These are phyloP conservation scores for Entamoeba invadens DNA, from an alignment of 208 protist species.

Conservation along the genomic window DNA sequence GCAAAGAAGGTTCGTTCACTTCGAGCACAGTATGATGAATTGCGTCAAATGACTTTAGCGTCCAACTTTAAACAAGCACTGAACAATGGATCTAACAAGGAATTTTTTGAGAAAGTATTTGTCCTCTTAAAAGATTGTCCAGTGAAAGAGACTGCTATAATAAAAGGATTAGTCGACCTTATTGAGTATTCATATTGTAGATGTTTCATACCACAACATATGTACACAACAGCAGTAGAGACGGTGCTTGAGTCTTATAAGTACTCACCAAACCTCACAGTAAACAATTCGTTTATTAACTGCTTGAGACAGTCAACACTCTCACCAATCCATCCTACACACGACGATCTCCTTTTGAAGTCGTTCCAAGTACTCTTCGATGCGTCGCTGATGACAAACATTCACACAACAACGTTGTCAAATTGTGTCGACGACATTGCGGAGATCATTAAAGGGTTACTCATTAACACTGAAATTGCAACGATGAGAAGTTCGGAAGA, in stretches of 20 bases:
- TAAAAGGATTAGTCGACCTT: neutral
- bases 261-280: neutral
- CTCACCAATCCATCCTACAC: neutral
- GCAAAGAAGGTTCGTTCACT: neutral
- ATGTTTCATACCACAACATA: neutral
- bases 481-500: neutral
- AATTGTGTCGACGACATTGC: neutral
- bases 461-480: neutral
- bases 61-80: neutral
- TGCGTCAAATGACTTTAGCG: neutral
- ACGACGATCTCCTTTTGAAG: neutral
- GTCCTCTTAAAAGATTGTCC: neutral
- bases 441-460: neutral
- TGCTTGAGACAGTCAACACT: neutral
- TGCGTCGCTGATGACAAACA: neutral
- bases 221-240: neutral
- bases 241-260: neutral
- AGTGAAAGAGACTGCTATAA: neutral
- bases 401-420: neutral
- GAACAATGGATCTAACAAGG: neutral
- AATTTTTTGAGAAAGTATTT: neutral
- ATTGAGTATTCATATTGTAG: neutral
- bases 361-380: neutral
- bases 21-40: neutral
- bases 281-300: neutral